Evolutionary conservation across 2,329 filamentous ascomycete species (phyloP).

Genomic region (Fonsecaea pugnacius): DNA sequence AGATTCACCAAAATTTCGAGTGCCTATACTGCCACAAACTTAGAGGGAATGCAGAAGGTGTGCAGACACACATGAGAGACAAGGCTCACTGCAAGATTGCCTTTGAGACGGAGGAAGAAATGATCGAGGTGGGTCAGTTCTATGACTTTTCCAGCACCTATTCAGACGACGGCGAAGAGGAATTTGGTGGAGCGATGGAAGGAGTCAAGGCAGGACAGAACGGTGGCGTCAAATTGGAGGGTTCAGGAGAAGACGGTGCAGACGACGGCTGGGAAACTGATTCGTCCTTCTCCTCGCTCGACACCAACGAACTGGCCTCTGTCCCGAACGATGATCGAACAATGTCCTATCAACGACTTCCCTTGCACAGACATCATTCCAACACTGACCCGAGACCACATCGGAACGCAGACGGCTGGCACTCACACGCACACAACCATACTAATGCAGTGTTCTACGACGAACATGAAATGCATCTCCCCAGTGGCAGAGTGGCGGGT

Average conservation of each 20-base stretch:
- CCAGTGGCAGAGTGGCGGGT: slow-evolving; percentile 84
- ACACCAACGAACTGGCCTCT: slow-evolving; percentile 77
- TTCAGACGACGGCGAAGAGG: slow-evolving; percentile 72
- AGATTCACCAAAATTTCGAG: slow-evolving; percentile 77
- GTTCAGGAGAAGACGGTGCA: slow-evolving; percentile 53
- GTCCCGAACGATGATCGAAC: slow-evolving; percentile 75
- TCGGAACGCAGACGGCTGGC: slow-evolving; percentile 75
- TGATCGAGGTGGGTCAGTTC: slow-evolving; percentile 91
- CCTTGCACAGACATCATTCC: slow-evolving; percentile 75
- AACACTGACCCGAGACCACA: slow-evolving; percentile 72
- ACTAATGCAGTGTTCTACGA: slow-evolving; percentile 81
- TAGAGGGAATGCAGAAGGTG: slow-evolving; percentile 75
- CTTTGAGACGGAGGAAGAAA: slow-evolving; percentile 83
- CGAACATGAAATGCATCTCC: slow-evolving; percentile 91
- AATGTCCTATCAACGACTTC: slow-evolving; percentile 72
- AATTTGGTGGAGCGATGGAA: slow-evolving; percentile 62
- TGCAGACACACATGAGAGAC: slow-evolving; percentile 97
- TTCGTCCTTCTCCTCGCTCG: slow-evolving; percentile 83
- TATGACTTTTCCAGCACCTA: slow-evolving; percentile 98
- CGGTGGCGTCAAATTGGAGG: slow-evolving; percentile 65
- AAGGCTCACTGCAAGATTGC: slow-evolving; percentile 97
- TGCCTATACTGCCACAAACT: slow-evolving; percentile 87
- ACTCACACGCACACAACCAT: slow-evolving; percentile 80
- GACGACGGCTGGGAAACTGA: slow-evolving; percentile 95
- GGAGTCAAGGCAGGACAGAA: slow-evolving; percentile 54